Conservation (phyloP, 208 protist genomes). For the Endotrypanum monterogeii region DNA sequence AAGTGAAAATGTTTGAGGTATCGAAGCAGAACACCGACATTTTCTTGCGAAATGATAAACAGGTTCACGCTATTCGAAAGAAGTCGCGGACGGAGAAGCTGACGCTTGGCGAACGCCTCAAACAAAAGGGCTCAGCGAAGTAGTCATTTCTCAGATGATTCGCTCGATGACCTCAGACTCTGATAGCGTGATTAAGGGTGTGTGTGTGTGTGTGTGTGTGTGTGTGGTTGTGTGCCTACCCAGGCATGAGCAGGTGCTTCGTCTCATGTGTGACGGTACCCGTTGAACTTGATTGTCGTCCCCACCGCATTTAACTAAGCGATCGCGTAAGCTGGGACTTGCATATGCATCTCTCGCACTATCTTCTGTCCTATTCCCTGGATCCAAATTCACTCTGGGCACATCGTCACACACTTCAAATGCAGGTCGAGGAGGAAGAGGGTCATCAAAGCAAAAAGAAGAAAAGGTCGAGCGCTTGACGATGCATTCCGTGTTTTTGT, state of each 20-base stretch:
- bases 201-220: not conserved
- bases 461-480: no score
- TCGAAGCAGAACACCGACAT: constrained; percentile 42
- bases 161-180: not conserved
- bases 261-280: not conserved
- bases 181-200: not conserved
- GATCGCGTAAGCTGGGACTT: not conserved
- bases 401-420: not conserved
- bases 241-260: not conserved
- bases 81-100: constrained; percentile 68
- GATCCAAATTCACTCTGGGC: not conserved
- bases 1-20: constrained; percentile 81
- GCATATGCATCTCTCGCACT: not conserved
- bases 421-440: not conserved
- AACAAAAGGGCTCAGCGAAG: constrained; percentile 26
- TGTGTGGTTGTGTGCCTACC: not conserved
- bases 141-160: not conserved
- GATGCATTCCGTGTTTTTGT: not conserved
- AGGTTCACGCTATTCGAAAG: constrained; percentile 77
- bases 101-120: constrained; percentile 74
- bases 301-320: constrained; percentile 8
- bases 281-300: not conserved
- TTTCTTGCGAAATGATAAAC: constrained; percentile 72
- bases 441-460: not conserved
- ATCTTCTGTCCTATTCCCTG: not conserved